Base-by-base conservation (phyloP, 1,139 yeast species). In the Taiozyma sp. region DNA sequence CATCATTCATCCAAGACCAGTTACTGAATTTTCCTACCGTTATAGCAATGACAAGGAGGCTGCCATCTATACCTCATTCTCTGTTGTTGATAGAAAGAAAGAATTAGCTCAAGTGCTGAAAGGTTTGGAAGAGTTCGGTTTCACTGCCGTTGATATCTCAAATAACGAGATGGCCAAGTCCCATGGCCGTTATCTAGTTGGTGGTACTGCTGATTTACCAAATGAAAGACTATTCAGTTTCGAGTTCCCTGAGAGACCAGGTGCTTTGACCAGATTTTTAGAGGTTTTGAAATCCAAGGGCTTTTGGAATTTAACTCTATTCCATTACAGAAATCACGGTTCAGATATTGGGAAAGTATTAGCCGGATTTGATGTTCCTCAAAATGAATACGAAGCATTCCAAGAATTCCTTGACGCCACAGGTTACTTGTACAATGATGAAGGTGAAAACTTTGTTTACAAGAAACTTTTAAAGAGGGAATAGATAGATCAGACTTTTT, bases 181-280 rank as follows among this genome's bases (percentile, higher is more conserved):
- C 24, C 99, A 93, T 64, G 98, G 97, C 43, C 81, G 99, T 68
- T 95, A 95, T 67, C 75, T 93, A 57, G 96, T 93, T 29, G 99
- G 99, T 52, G 99, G 99, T 52, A 83, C 87, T 53, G 78, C 85
- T 0, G 66, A 74, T 27, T 81, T 85, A 14, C 74, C 79, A 32
- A 77, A 87, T 57, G 99, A 93, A 69, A 82, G 86, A 61, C 71
- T 93, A 45, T 81, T 84, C 60, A 80, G 87, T 51, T 93, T 93
- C 64, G 97, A 91, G 69, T 95, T 93, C 75, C 99, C 99, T 13
- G 99, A 93, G 67, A 84, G 95, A 63, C 98, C 98, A 1, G 96
- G 97, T 44, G 98, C 99, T 0, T 76, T 93, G 62, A 81, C 86
- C 48, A 85, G 80, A 54, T 93, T 93, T 70, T 77, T 93, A 62